Base-by-base conservation (phyloP, 2,329 filamentous ascomycete genomes). In the Beauveria pseudobassiana region DNA sequence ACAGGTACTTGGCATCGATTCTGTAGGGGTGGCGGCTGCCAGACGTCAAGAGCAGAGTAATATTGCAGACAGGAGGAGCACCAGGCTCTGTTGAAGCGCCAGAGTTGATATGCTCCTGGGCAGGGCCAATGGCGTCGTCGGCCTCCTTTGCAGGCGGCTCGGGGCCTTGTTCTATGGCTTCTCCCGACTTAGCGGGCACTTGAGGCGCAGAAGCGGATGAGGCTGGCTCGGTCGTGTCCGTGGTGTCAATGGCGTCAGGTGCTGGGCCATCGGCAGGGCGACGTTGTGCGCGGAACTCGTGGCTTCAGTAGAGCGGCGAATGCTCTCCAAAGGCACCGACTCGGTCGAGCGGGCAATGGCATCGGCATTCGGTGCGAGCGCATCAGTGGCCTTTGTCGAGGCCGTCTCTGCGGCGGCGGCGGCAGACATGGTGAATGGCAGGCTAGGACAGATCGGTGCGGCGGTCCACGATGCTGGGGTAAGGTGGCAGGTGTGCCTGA, bases 1-100 rank as follows among this genome's bases (percentile, higher is more conserved):
- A 81, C 60, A 98, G 79, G 70, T 97, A 97, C 71, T 86, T 90
- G 69, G 90, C 88, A 74, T 96, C 90, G 66, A 98, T 89, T 72
- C 88, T 91, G 76, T 96, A 96, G 0, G 92, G 91, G 75, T 97
- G 92, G 64, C 92, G 83, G 43, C 89, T 88, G 49, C 93, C 93
- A 1, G 79, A 91, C 0, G 88, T 90, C 62, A 96, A 82, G 43
- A 97, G 82, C 43, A 98, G 80, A 58, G 91, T 96, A 67, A 98
- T 96, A 65, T 84, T 83, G 71, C 90, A 86, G 7, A 82, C 78
- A 8, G 78, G 76, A 0, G 70, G 70, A 14, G 71, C 68, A 49
- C 75, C 73, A 3, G 70, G 64, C 30, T 64, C 64, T 16, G 67
- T 68, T 14, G 69, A 65, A n/a, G 72, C 69, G 28, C 73, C 68